These are phyloP conservation scores for Colletotrichum sansevieriae DNA, from an alignment of 2,329 filamentous ascomycete genomes.

Conservation along the genomic window DNA sequence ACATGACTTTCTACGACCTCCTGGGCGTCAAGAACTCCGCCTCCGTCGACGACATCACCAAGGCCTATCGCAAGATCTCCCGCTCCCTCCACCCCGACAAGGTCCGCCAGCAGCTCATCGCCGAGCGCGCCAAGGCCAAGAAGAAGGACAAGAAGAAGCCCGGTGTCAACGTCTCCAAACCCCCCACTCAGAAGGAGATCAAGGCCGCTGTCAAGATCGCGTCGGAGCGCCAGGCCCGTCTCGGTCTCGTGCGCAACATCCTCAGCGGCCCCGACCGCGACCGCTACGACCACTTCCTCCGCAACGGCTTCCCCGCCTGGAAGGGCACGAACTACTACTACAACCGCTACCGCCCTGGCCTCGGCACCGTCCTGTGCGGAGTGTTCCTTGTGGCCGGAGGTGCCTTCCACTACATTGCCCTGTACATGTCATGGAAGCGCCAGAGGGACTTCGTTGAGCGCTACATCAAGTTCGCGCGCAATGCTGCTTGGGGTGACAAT, in stretches of 20 bases:
- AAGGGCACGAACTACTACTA: conserved; percentile 99
- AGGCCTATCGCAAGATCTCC: conserved; percentile 92
- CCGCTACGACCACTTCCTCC: conserved; percentile 94
- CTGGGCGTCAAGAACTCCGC: conserved; percentile 81
- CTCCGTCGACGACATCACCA: conserved; percentile 88
- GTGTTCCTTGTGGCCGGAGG: conserved; percentile 87
- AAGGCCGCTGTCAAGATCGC: conserved; percentile 84
- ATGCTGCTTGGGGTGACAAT: conserved; percentile 91
- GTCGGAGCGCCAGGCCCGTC: conserved; percentile 83
- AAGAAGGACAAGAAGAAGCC: conserved; percentile 67
- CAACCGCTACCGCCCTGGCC: conserved; percentile 88
- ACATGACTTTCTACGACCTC: conserved; percentile 95
- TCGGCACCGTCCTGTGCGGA: conserved; percentile 86
- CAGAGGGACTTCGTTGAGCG: conserved; percentile 92
- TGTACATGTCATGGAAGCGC: conserved; percentile 89
- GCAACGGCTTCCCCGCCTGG: conserved; percentile 95
- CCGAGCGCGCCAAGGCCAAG: conserved; percentile 72
- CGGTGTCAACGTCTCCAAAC: conserved; percentile 76
- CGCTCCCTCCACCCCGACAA: conserved; percentile 93
- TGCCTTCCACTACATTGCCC: conserved; percentile 85
- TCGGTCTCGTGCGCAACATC: conserved; percentile 88
- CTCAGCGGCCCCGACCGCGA: conserved; percentile 84
- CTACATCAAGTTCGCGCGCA: conserved; percentile 90
- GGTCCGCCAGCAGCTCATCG: conserved; percentile 84
- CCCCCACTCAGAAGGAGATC: conserved; percentile 80